phyloP scores from a whole-genome alignment of 1,284 basidiomycete genomes.

The Termitomyces sp. region DNA sequence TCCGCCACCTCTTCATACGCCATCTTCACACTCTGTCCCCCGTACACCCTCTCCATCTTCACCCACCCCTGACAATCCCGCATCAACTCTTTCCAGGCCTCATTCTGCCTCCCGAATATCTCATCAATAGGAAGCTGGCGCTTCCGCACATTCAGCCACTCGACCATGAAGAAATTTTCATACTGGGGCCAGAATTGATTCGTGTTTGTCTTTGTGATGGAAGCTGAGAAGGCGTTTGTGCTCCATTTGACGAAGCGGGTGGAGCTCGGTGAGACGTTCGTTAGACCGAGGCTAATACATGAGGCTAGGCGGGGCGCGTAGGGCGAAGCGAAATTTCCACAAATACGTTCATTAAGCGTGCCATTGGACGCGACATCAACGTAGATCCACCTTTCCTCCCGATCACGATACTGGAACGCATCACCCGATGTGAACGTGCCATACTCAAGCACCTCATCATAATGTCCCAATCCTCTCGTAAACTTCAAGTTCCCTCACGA shows the following conservation, averaged over 20 bases:
- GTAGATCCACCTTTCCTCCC: constrained; percentile 43
- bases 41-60: constrained; percentile 39
- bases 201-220: not conserved
- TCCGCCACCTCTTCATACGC: constrained; percentile 42
- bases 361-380: constrained; percentile 59
- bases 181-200: constrained; percentile 27
- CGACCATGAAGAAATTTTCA: constrained; percentile 60
- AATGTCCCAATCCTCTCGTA: constrained; percentile 45
- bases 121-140: constrained; percentile 38
- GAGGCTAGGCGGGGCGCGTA: constrained; percentile 32
- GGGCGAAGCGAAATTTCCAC: constrained; percentile 33
- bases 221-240: constrained; percentile 27
- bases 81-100: constrained; percentile 54
- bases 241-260: constrained; percentile 29
- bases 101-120: constrained; percentile 43
- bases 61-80: constrained; percentile 51
- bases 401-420: constrained; percentile 19
- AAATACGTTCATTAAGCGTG: constrained; percentile 39
- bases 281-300: constrained; percentile 46
- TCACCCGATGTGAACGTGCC: constrained; percentile 30
- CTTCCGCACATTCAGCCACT: constrained; percentile 54
- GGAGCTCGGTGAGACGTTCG: constrained; percentile 41
- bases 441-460: constrained; percentile 51
- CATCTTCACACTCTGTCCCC: constrained; percentile 38
- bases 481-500: constrained; percentile 50